Conservation (phyloP, 345 rosid species). For the Microcos paniculata region DNA sequence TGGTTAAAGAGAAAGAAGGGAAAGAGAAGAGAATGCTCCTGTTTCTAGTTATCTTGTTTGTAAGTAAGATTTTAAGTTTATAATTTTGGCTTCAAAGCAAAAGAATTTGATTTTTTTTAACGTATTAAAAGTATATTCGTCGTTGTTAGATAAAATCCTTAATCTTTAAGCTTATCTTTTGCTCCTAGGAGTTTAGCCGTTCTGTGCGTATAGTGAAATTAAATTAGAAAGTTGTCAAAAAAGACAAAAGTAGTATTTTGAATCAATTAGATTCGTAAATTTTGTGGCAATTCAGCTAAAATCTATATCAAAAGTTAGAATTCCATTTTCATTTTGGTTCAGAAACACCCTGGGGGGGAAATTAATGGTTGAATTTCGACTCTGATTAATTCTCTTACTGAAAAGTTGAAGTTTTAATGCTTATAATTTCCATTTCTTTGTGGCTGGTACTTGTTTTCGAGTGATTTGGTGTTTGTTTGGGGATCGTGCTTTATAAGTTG, state of each 20-base stretch:
- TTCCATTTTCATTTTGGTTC: not conserved
- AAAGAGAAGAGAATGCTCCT: not conserved
- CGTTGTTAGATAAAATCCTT: not conserved
- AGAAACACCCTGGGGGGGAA: not conserved
- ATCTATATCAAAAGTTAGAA: not conserved
- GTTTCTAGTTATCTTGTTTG: too few species aligned
- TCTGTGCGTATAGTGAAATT: not conserved
- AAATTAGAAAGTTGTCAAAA: not conserved
- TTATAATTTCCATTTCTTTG: not conserved
- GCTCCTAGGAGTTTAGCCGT: not conserved
- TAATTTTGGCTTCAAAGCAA: not conserved
- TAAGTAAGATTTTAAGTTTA: not conserved
- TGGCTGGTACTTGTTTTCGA: not conserved
- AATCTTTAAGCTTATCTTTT: not conserved
- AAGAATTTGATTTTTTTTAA: not conserved
- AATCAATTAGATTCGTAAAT: not conserved
- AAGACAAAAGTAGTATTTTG: not conserved
- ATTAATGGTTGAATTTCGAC: not conserved
- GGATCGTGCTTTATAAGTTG: not conserved
- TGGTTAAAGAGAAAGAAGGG: not conserved
- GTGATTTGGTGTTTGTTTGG: not conserved
- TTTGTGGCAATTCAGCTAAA: not conserved
- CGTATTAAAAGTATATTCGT: not conserved
- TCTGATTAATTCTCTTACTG: not conserved
- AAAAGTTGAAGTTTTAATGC: not conserved